Evolutionary conservation across 2,329 filamentous ascomycete genomes (phyloP).

Genomic region (Botrytis galanthina): DNA sequence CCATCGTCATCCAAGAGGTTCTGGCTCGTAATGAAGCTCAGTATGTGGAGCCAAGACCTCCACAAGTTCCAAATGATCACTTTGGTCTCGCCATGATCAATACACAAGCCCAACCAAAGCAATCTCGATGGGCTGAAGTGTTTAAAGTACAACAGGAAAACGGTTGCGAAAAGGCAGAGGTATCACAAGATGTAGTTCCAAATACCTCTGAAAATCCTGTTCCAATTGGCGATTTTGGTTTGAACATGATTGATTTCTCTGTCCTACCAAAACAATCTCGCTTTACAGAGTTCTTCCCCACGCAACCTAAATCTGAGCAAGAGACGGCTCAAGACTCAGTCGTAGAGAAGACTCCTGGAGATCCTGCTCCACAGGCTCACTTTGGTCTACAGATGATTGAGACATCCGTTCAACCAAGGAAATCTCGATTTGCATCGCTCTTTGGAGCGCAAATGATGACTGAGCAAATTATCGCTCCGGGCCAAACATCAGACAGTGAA

Average conservation of each 20-base stretch:
- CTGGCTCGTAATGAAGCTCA: neutral
- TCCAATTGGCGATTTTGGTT: neutral
- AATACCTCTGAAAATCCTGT: neutral
- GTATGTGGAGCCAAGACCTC: neutral
- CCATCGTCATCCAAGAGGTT: neutral
- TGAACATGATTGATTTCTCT: neutral
- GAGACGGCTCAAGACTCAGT: neutral
- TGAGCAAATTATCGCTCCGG: neutral
- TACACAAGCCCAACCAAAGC: neutral
- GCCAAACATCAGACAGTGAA: neutral
- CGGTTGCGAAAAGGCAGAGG: neutral
- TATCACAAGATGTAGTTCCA: neutral
- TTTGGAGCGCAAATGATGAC: neutral
- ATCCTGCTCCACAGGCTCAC: neutral
- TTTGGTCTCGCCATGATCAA: neutral
- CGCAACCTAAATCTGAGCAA: neutral
- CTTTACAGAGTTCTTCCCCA: neutral
- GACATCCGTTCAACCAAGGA: neutral
- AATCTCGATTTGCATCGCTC: neutral
- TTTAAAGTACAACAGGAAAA: neutral
- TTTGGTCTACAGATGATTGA: neutral
- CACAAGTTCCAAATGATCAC: neutral
- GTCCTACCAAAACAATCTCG: neutral
- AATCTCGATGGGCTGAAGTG: neutral
- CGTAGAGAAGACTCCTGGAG: neutral